Evolutionary conservation across 305 asterid species (phyloP).

Genomic region (Fraxinus xanthoxyloides): DNA sequence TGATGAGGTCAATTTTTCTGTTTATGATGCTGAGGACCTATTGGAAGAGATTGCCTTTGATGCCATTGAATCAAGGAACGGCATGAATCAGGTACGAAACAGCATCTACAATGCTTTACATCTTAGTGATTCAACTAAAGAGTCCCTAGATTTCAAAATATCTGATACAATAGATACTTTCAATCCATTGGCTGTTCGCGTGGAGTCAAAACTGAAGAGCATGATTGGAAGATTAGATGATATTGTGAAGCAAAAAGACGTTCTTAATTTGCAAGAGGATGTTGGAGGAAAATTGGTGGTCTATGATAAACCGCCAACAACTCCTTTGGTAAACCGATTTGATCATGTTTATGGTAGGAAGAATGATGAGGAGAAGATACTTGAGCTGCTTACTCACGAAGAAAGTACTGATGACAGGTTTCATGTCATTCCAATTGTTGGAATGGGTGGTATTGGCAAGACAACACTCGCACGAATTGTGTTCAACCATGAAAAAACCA

Average conservation of each 20-base stretch:
- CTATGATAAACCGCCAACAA: conserved; percentile 7
- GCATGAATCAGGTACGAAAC: neutral
- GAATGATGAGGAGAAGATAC: conserved; percentile 19
- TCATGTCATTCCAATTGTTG: conserved; percentile 32
- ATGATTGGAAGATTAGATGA: neutral
- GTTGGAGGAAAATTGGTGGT: neutral
- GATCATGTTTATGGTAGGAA: conserved; percentile 30
- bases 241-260: neutral
- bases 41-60: neutral
- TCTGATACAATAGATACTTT: neutral
- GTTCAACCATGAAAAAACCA: conserved; percentile 12
- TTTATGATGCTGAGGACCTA: neutral
- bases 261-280: neutral
- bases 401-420: neutral
- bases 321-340: conserved; percentile 27
- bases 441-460: conserved; percentile 44
- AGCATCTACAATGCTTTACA: neutral
- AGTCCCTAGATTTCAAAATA: neutral
- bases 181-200: neutral
- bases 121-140: neutral
- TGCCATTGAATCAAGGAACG: neutral
- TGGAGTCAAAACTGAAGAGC: neutral
- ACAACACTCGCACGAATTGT: conserved; percentile 33
- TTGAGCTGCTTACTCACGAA: neutral
- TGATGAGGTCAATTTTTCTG: neutral